These are phyloP conservation scores for Manihot esculenta DNA, from an alignment of 441 rosid genomes.

Conservation along the genomic window DNA sequence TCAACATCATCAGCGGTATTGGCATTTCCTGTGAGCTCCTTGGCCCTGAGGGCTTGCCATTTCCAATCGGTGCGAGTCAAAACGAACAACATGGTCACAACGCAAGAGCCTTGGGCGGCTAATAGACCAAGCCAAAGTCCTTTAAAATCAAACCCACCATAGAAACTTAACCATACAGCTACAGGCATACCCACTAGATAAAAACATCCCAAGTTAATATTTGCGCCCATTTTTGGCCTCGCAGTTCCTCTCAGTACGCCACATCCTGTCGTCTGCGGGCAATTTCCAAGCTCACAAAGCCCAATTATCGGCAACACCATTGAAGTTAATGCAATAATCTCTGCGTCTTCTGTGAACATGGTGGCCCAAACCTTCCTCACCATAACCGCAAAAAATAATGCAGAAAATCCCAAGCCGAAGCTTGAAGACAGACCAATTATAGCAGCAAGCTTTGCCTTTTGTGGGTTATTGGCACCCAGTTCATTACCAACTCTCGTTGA, in stretches of 20 bases:
- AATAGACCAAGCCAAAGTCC: constrained; percentile 86
- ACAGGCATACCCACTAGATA: constrained; percentile 86
- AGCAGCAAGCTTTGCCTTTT: constrained; percentile 61
- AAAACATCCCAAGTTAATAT: constrained; percentile 76
- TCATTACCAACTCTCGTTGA: constrained; percentile 86
- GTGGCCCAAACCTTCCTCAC: constrained; percentile 72
- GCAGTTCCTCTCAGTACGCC: constrained; percentile 88
- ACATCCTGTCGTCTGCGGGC: constrained; percentile 87
- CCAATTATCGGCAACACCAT: constrained; percentile 78
- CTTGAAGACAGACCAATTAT: constrained; percentile 54
- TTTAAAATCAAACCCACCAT: constrained; percentile 55
- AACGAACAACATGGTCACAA: constrained; percentile 57
- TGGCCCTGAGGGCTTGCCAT: constrained; percentile 54
- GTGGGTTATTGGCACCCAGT: constrained; percentile 69
- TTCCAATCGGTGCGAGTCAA: constrained; percentile 72
- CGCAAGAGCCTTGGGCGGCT: constrained; percentile 82
- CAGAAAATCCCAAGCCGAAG: constrained; percentile 54
- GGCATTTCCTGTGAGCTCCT: constrained; percentile 45
- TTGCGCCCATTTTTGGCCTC: constrained; percentile 76
- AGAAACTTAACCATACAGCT: constrained; percentile 70
- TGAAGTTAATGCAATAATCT: constrained; percentile 61
- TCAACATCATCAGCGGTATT: constrained; percentile 18
- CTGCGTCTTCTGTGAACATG: constrained; percentile 64
- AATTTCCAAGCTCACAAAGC: constrained; percentile 85
- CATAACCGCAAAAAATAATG: constrained; percentile 51